Evolutionary conservation across 495 filamentous ascomycete genomes (phyloP).

Genomic region (Daldinia childiae): DNA sequence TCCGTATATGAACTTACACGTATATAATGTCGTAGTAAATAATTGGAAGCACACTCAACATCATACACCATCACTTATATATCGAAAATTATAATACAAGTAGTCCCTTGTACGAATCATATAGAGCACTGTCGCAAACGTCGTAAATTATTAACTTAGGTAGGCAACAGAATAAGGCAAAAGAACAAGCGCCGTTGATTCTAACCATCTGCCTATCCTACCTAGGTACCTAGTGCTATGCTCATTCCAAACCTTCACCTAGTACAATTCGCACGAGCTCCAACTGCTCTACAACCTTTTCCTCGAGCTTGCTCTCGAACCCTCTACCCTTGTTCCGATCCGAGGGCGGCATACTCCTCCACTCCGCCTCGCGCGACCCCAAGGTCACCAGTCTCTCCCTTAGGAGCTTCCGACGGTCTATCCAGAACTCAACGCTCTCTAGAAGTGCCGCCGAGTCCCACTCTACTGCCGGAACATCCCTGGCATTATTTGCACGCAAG

Average conservation of each 20-base stretch:
- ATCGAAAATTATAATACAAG: neutral
- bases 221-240: neutral
- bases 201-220: constrained; percentile 15
- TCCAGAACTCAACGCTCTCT: constrained; percentile 81
- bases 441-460: constrained; percentile 76
- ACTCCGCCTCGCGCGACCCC: constrained; percentile 72
- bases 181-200: constrained; percentile 1
- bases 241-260: constrained; percentile 51
- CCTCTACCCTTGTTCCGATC: constrained; percentile 46
- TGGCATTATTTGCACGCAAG: constrained; percentile 67
- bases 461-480: constrained; percentile 71
- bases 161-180: too few relatives aligned
- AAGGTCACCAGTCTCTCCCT: constrained; percentile 76
- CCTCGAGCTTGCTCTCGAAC: constrained; percentile 72
- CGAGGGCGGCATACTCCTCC: constrained; percentile 63
- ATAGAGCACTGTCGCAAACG: neutral
- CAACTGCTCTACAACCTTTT: constrained; percentile 74
- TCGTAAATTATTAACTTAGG: neutral
- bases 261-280: constrained; percentile 61
- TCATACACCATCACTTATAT: neutral
- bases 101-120: neutral
- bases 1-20: neutral
- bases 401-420: constrained; percentile 68
- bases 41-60: neutral
- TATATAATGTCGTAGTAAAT: neutral